Evolutionary conservation across 768 basidiomycete genomes (phyloP), one percentile per base, ranked within the genome.

Genomic region (Dendrothele bispora): DNA sequence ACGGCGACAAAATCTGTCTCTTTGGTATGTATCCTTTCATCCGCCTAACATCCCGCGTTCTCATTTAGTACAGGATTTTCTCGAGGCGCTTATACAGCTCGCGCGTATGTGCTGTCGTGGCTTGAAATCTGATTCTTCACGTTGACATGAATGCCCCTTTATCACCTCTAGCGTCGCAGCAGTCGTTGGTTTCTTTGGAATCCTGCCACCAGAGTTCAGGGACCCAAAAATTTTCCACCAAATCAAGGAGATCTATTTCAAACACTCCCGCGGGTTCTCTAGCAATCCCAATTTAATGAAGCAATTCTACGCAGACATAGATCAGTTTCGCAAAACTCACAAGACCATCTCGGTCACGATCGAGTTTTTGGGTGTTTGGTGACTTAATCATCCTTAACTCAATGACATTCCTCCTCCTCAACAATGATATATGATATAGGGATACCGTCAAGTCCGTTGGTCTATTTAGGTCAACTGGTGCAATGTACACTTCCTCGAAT

Each of bases 371-470:
- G 30, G 30, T n/a, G 30, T 32, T 32, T 32, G 30, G 30, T 32
- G n/a, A 10, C 10, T 32, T 10, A 10, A n/a, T 32, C 30, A 32
- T 10, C n/a, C n/a, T n/a, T 32, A 10, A 32, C 10, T 32, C n/a
- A n/a, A 32, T 10, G 30, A 32, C 10, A 32, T 10, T 32, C 30
- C n/a, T n/a, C n/a, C n/a, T n/a, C n/a, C n/a, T n/a, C n/a, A n/a
- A 32, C 10, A 10, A 32, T 32, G 30, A 32, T 32, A n/a, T 32
- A 10, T n/a, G 17, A 12, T 17, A 22, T 34, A 61, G 62, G 59
- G 67, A 69, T 41, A 67, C 65, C 6, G 66, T 69, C 7, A 50
- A 54, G 12, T 62, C 61, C 10, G 65, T 66, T 40, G 67, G 68
- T 4, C 49, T 65, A 4, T n/a, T 64, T 30, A 45, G 60, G 65